Evolutionary conservation across 345 rosid genomes (phyloP).

Genomic region (Camelina laxa): DNA sequence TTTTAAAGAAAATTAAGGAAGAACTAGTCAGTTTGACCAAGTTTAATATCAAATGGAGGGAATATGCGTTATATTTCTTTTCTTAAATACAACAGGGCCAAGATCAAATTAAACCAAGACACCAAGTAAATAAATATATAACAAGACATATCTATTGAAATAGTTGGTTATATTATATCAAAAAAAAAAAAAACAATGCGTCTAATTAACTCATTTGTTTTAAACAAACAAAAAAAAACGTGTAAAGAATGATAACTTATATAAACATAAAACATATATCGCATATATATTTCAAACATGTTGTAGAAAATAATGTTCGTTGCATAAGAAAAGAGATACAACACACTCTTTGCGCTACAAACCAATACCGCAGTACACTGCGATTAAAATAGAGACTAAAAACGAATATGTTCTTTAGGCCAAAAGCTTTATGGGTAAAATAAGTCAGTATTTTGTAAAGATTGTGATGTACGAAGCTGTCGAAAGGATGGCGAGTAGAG

Average conservation of each 20-base stretch:
- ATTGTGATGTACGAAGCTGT: conserved; percentile 50
- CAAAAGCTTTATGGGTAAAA: conserved; percentile 9
- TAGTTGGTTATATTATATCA: not conserved
- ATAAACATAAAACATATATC: too few species aligned
- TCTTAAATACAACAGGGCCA: too few species aligned
- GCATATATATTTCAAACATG: not conserved
- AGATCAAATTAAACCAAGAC: not conserved
- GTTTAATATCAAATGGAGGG: too few species aligned
- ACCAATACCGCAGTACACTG: conserved; percentile 15
- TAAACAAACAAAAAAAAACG: not conserved
- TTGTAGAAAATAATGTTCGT: not conserved
- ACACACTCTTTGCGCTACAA: conserved; percentile 47
- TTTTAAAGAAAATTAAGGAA: too few species aligned
- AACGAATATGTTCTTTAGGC: conserved; percentile 8
- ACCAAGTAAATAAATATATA: not conserved
- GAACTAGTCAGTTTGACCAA: too few species aligned
- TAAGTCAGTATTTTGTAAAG: conserved; percentile 38
- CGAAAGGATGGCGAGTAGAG: conserved; percentile 51
- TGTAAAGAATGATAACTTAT: not conserved
- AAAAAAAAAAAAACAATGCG: not conserved
- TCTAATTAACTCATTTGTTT: not conserved
- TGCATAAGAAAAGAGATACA: conserved; percentile 46
- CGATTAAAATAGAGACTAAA: not conserved
- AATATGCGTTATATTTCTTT: too few species aligned
- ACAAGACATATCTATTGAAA: not conserved